Base-by-base conservation (phyloP, 192 early-diverging fungal genomes). In the Backusella luteola region DNA sequence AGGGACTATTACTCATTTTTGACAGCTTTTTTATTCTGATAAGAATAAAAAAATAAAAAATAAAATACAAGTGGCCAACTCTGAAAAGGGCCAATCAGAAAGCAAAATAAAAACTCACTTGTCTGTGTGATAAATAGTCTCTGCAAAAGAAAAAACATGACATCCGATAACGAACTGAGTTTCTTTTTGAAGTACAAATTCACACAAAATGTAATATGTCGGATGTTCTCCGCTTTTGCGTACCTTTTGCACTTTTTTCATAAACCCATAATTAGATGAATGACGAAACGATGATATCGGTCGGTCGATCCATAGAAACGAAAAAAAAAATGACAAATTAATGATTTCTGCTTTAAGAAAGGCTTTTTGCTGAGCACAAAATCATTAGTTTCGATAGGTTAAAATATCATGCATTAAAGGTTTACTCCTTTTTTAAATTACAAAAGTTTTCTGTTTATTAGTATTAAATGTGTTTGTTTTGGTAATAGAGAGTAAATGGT, bases 1-100 rank as follows among this genome's bases (percentile, higher is more conserved):
- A 66, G 63, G 67, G 73, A n/a, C 59, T 9, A 34, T 23, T 74
- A 34, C 29, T 52, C 32, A 46, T 75, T 63, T 63, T 29, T 59
- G 53, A 59, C 53, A 59, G 53, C 6, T 49, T 59, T 59, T 32
- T 32, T 32, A 32, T 32, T 32, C 32, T 32, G 32, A 32, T 32
- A 32, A 32, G 32, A 2, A 59, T 3, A 59, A 59, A 56, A 56
- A 59, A 59, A 26, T 8, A 11, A 59, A 0, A 8, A 59, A 23
- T 3, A 26, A 59, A 23, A 26, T 3, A 3, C 32, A 23, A 23
- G 49, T 5, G n/a, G 15, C n/a, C 38, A 32, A 12, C 38, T 12
- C 38, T n/a, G 3, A n/a, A 49, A 49, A 19, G 6, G 17, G 46
- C 46, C 46, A 49, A 49, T 49, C 46, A 49, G n/a, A 49, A 49